phyloP scores from a whole-genome alignment of 495 filamentous ascomycete species.

The Coniosporium apollinis region DNA sequence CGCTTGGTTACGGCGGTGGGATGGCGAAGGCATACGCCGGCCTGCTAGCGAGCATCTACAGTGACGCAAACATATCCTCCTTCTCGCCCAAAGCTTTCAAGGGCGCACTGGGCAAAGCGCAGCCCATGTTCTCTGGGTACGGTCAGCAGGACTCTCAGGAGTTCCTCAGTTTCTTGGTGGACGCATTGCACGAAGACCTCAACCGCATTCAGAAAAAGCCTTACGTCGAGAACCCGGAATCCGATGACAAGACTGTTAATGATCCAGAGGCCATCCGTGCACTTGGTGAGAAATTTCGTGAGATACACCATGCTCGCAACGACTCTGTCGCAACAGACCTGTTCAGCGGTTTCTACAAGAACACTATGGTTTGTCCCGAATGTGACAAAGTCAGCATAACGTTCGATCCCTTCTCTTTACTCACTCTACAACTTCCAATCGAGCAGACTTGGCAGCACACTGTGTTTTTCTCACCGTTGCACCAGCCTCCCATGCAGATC shows the following conservation, averaged over 20 bases:
- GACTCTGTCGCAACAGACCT: slow-evolving; percentile 89
- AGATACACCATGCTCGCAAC: slow-evolving; percentile 82
- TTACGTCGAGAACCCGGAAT: slow-evolving; percentile 94
- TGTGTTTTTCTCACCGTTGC: slow-evolving; percentile 58
- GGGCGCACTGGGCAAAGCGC: slow-evolving; percentile 56
- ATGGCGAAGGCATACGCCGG: slow-evolving; percentile 67
- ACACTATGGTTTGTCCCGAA: slow-evolving; percentile 75
- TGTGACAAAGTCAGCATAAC: slow-evolving; percentile 96
- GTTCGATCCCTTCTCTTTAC: slow-evolving; percentile 91
- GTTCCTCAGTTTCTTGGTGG: slow-evolving; percentile 89
- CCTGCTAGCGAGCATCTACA: slow-evolving; percentile 59
- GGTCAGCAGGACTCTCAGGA: slow-evolving; percentile 96
- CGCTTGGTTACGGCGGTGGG: slow-evolving; percentile 63
- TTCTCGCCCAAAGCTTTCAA: slow-evolving; percentile 68
- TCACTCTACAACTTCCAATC: slow-evolving; percentile 80
- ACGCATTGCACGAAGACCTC: slow-evolving; percentile 86
- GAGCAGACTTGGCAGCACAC: slow-evolving; percentile 57
- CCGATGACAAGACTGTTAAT: slow-evolving; percentile 88
- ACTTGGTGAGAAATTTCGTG: slow-evolving; percentile 75
- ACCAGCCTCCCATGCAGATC: slow-evolving; percentile 47
- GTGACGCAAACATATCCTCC: slow-evolving; percentile 37
- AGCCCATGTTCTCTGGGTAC: slow-evolving; percentile 78
- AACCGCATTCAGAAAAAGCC: slow-evolving; percentile 91
- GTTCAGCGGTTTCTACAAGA: slow-evolving; percentile 96
- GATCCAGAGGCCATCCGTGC: slow-evolving; percentile 57